A percentile compares a stretch with the other conserved stretches of the same genome.
Evolutionary conservation across 148 eudicot species (phyloP).

Genomic region (Talinum fruticosum): DNA sequence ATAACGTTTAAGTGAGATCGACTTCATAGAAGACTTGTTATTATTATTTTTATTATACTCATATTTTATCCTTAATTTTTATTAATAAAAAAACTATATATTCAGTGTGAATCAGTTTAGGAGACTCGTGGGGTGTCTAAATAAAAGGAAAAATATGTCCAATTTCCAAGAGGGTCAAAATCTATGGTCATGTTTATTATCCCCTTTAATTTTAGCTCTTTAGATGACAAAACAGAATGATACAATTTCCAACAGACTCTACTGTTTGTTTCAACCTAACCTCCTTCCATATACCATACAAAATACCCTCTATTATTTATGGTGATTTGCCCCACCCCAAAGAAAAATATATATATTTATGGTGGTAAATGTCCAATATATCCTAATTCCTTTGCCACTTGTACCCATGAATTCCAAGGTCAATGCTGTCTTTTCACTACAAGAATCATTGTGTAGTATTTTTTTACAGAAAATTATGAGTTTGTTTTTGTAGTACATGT

Average conservation of each 20-base stretch:
- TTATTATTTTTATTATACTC: no score
- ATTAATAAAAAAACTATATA: no score
- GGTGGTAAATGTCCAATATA: not conserved
- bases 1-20: no score
- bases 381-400: not conserved
- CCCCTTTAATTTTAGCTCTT: not conserved
- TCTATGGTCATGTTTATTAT: conserved; percentile 9
- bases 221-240: conserved; percentile 30
- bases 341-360: no score
- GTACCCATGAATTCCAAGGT: not conserved
- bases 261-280: conserved; percentile 9
- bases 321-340: not conserved
- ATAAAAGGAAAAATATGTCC: conserved; percentile 20
- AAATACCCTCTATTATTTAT: not conserved
- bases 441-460: not conserved
- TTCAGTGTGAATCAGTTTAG: conserved; percentile 8
- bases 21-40: no score
- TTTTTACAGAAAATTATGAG: not conserved
- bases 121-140: conserved; percentile 16
- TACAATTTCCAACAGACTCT: conserved; percentile 35
- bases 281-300: not conserved
- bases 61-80: no score
- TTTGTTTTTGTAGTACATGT: not conserved
- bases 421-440: not conserved
- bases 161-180: conserved; percentile 36